Conservation (phyloP, 306 rosid species). For the Cicer arietinum region DNA sequence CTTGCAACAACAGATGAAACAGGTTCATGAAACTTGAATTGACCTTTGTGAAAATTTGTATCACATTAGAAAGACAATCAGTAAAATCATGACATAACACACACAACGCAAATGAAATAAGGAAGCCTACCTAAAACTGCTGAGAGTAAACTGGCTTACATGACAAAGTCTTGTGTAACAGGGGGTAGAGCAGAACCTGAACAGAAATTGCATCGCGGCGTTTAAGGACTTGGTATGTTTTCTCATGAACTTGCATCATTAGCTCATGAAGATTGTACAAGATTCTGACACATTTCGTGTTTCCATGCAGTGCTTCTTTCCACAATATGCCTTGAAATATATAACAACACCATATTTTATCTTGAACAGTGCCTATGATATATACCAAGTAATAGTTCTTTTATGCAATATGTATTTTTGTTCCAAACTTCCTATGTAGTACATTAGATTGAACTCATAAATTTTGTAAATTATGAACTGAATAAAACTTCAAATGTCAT, state of each 20-base stretch:
- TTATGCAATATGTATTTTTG: slow-evolving; percentile 10
- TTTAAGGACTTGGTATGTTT: slow-evolving; percentile 68
- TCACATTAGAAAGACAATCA: not conserved
- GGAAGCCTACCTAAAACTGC: slow-evolving; percentile 9
- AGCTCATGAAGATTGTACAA: slow-evolving; percentile 1
- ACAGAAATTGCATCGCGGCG: slow-evolving; percentile 63
- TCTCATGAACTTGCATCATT: slow-evolving; percentile 37
- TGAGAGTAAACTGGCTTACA: slow-evolving; percentile 20
- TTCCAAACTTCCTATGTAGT: slow-evolving; percentile 18
- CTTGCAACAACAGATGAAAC: too few relatives aligned
- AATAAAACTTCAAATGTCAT: slow-evolving; percentile 35
- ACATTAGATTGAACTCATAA: slow-evolving; percentile 14
- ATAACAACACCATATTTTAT: slow-evolving; percentile 70
- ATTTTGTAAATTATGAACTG: slow-evolving; percentile 15
- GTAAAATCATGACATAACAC: slow-evolving; percentile 28
- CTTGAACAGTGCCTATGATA: slow-evolving; percentile 81
- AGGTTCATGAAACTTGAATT: slow-evolving; percentile 7
- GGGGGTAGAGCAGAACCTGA: slow-evolving; percentile 68
- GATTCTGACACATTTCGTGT: slow-evolving; percentile 37
- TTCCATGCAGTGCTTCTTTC: slow-evolving; percentile 78
- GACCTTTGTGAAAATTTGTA: slow-evolving; percentile 18
- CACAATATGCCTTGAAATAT: slow-evolving; percentile 64
- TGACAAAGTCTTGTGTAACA: slow-evolving; percentile 46
- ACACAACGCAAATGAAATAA: slow-evolving; percentile 8
- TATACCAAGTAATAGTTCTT: slow-evolving; percentile 60